phyloP scores from a whole-genome alignment of 495 filamentous ascomycete species.

The Podospora pseudopauciseta region DNA sequence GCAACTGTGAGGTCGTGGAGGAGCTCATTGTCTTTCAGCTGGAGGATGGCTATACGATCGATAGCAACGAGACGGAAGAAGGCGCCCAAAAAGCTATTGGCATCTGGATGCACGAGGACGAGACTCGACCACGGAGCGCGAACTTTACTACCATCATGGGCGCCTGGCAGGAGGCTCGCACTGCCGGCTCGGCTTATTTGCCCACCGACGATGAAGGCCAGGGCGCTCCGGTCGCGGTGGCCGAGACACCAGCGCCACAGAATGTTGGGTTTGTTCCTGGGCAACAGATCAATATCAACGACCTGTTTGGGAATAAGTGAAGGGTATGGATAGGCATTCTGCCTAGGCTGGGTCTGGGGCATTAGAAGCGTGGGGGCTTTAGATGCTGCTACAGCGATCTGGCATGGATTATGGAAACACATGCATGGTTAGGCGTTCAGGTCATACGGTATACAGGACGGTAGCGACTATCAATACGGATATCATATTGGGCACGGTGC shows the following conservation, averaged over 20 bases:
- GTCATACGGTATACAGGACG: not conserved
- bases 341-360: not conserved
- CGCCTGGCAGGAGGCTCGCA: constrained; percentile 36
- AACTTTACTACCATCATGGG: constrained; percentile 36
- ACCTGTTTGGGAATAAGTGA: constrained; percentile 31
- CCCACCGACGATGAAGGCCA: constrained; percentile 6
- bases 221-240: constrained; percentile 12
- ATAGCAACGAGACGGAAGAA: constrained; percentile 31
- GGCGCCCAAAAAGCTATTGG: constrained; percentile 34
- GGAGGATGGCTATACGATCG: constrained; percentile 28
- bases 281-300: constrained; percentile 29
- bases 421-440: not conserved
- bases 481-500: not conserved
- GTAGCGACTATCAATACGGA: not conserved
- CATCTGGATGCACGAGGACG: constrained; percentile 47
- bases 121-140: constrained; percentile 38
- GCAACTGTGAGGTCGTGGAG: constrained; percentile 40
- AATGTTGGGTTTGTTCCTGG: constrained; percentile 16
- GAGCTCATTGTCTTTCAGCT: constrained; percentile 44
- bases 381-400: not conserved
- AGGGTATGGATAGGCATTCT: not conserved
- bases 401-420: not conserved
- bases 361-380: not conserved
- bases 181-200: constrained; percentile 10
- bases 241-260: not conserved